A percentile compares a stretch with the other conserved stretches of the same genome.
These are phyloP conservation scores for Orbilia javanica DNA, from an alignment of 2,329 filamentous ascomycete species.

Conservation along the genomic window DNA sequence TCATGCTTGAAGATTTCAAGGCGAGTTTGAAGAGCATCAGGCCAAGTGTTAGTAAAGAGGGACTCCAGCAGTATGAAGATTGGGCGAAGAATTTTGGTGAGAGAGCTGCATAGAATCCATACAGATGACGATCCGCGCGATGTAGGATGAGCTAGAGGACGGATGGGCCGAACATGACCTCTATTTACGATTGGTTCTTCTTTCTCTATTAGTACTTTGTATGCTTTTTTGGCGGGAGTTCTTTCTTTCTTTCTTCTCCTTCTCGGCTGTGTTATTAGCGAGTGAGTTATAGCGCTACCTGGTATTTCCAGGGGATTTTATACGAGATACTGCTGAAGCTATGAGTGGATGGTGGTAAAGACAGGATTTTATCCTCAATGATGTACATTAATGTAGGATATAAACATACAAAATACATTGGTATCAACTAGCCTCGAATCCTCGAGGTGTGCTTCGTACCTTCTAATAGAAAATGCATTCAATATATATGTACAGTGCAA, in stretches of 20 bases:
- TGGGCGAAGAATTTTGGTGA: constrained; percentile 96
- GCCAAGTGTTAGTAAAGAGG: constrained; percentile 87
- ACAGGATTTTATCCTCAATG: neutral
- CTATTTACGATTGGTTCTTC: constrained; percentile 55
- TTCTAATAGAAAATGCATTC: neutral
- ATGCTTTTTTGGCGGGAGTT: constrained; percentile 34
- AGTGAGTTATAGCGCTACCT: neutral
- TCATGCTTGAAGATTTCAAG: constrained; percentile 84
- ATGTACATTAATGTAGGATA: neutral
- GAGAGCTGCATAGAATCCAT: constrained; percentile 70
- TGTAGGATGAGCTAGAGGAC: constrained; percentile 37
- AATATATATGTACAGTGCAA: constrained; percentile 7
- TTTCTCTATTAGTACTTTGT: constrained; percentile 18
- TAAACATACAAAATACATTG: neutral
- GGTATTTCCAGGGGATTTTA: neutral
- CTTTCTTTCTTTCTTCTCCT: constrained; percentile 60
- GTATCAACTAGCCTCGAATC: constrained; percentile 6
- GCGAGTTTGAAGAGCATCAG: constrained; percentile 86
- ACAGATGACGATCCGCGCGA: neutral
- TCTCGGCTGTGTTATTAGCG: constrained; percentile 14
- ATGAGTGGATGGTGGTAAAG: neutral
- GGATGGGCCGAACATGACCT: constrained; percentile 21
- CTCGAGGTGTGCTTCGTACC: neutral
- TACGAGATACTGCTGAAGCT: neutral
- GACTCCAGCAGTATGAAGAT: constrained; percentile 89